Conservation (phyloP, 352 stramenopile species). For the Globisporangium irregulare region DNA sequence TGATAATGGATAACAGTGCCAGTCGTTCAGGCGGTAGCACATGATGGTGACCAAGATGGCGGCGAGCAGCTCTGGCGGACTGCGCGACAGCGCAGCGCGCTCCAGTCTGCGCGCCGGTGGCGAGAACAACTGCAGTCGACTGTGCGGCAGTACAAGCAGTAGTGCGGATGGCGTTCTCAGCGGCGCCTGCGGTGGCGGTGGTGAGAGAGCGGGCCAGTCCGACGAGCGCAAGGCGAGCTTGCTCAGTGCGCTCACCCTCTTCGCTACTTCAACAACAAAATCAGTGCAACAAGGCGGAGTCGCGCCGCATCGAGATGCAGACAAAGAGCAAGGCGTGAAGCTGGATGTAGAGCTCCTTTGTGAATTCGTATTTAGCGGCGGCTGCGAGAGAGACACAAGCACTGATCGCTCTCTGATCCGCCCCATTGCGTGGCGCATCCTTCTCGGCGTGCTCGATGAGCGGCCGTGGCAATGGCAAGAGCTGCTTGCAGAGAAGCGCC, state of each 20-base stretch:
- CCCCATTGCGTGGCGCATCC: conserved; percentile 34
- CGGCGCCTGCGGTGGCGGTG: not conserved
- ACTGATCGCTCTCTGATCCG: conserved; percentile 12
- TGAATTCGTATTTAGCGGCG: conserved; percentile 18
- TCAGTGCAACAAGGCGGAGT: not conserved
- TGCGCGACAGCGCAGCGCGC: not conserved
- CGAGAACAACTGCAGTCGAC: conserved; percentile 9
- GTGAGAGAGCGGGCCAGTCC: not conserved
- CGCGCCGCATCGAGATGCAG: not conserved
- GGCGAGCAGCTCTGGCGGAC: not conserved
- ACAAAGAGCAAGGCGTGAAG: not conserved
- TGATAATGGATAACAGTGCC: not conserved
- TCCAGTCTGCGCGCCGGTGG: not conserved
- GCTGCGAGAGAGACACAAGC: not conserved
- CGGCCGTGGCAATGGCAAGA: conserved; percentile 17
- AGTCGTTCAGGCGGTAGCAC: not conserved
- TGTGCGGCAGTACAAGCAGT: not conserved
- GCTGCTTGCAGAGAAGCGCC: conserved; percentile 19
- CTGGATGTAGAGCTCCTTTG: conserved; percentile 26
- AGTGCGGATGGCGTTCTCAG: not conserved
- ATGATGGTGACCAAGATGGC: conserved; percentile 18
- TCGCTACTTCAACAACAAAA: not conserved
- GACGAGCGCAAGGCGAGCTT: not conserved
- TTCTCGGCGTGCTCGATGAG: conserved; percentile 37
- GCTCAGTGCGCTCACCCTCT: not conserved